These are phyloP conservation scores for Caloboletus inedulis DNA, from an alignment of 1,284 basidiomycete genomes.

Conservation along the genomic window DNA sequence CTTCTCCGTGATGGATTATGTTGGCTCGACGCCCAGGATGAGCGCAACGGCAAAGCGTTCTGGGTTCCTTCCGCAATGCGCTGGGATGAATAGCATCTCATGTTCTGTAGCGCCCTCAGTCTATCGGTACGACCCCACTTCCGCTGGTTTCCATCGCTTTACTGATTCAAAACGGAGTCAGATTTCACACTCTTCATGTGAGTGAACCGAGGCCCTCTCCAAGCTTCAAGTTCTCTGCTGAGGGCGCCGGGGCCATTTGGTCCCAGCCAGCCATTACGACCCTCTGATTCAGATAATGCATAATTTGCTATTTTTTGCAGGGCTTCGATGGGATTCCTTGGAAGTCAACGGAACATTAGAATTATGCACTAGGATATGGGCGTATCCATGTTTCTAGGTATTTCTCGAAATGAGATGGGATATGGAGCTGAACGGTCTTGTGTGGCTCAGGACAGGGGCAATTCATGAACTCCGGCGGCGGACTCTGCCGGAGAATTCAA, in stretches of 20 bases:
- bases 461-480: background rate
- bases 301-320: background rate
- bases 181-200: no score
- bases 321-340: background rate
- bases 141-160: no score
- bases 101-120: background rate
- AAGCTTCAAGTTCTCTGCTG: no score
- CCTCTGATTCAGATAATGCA: background rate
- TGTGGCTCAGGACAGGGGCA: background rate
- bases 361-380: background rate
- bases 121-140: background rate
- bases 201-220: no score
- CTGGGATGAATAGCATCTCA: constrained; percentile 57
- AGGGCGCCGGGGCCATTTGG: background rate
- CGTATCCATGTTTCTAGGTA: background rate
- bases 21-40: constrained; percentile 91
- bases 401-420: background rate
- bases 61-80: constrained; percentile 83
- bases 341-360: background rate
- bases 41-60: constrained; percentile 59
- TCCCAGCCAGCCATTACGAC: background rate
- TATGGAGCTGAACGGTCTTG: no score
- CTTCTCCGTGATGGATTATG: constrained; percentile 86
- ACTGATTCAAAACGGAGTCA: no score
- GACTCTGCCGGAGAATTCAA: no score